Percentiles rank a stretch among this genome's conserved stretches.
These are phyloP conservation scores for Fragaria ananassa DNA, from an alignment of 306 rosid species.

Conservation along the genomic window DNA sequence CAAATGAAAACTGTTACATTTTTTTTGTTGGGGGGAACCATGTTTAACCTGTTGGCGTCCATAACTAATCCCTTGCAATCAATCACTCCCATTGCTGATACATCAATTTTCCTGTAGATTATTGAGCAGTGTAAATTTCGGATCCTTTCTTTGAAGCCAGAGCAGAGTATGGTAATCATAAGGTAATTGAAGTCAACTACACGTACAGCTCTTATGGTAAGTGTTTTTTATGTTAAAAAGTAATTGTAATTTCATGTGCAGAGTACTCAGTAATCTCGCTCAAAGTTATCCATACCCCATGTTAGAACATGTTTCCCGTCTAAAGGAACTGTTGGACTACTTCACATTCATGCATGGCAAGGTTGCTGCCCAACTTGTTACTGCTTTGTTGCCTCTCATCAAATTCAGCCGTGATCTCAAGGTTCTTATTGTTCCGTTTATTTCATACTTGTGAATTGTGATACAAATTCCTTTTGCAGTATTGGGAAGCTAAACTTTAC, in stretches of 20 bases:
- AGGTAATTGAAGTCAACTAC: slow-evolving; percentile 24
- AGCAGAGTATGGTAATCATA: slow-evolving; percentile 32
- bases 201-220: background rate
- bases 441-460: background rate
- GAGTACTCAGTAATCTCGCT: slow-evolving; percentile 31
- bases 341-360: slow-evolving; percentile 42
- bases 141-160: slow-evolving; percentile 37
- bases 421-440: slow-evolving; percentile 18
- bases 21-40: background rate
- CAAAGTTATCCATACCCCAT: slow-evolving; percentile 29
- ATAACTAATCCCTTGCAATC: background rate
- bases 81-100: background rate
- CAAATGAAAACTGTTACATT: no score
- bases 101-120: slow-evolving; percentile 20
- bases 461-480: background rate
- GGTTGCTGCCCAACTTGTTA: slow-evolving; percentile 36
- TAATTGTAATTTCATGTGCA: slow-evolving; percentile 22
- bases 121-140: slow-evolving; percentile 44
- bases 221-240: background rate
- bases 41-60: background rate
- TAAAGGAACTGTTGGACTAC: slow-evolving; percentile 42
- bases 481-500: background rate
- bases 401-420: slow-evolving; percentile 40
- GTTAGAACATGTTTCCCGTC: slow-evolving; percentile 34
- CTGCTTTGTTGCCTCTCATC: slow-evolving; percentile 35